Evolutionary conservation across 2,329 filamentous ascomycete genomes (phyloP), one percentile per base, ranked within the genome.

Genomic region (Aspergillus luchuensis): DNA sequence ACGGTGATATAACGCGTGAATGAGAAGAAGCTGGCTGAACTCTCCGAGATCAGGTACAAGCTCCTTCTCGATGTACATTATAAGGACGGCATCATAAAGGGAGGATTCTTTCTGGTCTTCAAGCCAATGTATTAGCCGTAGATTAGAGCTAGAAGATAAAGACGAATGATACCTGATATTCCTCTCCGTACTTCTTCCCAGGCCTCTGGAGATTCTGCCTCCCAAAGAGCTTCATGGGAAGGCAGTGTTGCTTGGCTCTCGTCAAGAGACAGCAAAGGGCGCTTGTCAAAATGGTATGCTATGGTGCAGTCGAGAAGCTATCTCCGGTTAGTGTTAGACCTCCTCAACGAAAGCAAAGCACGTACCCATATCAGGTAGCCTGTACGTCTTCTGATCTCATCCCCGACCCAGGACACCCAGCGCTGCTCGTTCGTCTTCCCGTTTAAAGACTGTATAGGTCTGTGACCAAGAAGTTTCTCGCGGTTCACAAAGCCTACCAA

Each of bases 1-100:
- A 41, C 81, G 75, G 25, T 78, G 78, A 57, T 81, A 84, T 8
- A 85, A 73, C 5, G 80, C 81, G 65, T 83, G 81, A 23, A 84
- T 77, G 17, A 82, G 73, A 8, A 85, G 69, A 23, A 80, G 74
- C 10, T 81, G 77, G 36, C 79, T 79, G 59, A 84, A 81, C 45
- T 84, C 81, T 17, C 81, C 80, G 36, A 80, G 76, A 15, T 73
- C 74, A 1, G 74, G 66, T 8, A 79, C 72, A 6, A 84, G 67
- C 38, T 69, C 72, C 65, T 84, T 84, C 63, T 83, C 80, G 21
- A 82, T 75, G 64, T 83, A 84, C 2, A 83, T 64, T 3, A 74
- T 74, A 53, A 82, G 76, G 11, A 82, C 70, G 1, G 80, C 79
- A 48, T 75, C 70, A 38, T 75, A 73, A 4, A 82, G 73, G 17